Evolutionary conservation across 306 rosid genomes (phyloP).

Genomic region (Gillenia trifoliata): DNA sequence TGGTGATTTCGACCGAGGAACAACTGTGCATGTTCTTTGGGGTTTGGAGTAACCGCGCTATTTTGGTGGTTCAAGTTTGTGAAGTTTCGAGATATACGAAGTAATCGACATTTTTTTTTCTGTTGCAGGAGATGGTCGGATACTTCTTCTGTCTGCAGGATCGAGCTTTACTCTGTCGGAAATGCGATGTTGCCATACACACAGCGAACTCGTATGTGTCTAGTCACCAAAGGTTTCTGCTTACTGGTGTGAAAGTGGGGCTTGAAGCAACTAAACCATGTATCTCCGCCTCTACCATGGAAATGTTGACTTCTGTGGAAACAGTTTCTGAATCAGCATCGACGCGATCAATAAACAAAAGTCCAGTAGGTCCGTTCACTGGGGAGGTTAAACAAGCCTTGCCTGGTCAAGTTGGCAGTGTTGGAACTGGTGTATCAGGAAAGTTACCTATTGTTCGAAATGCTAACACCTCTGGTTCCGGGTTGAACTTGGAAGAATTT

Average conservation of each 20-base stretch:
- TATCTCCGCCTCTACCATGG: not conserved
- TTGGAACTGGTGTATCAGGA: not conserved
- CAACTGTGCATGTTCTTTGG: too few species aligned
- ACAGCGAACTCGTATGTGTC: constrained; percentile 22
- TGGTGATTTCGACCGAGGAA: too few species aligned
- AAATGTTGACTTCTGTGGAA: not conserved
- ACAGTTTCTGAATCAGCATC: not conserved
- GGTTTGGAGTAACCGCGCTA: too few species aligned
- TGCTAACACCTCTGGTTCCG: not conserved
- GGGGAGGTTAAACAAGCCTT: not conserved
- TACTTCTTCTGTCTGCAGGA: constrained; percentile 73
- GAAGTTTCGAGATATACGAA: not conserved
- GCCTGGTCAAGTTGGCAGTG: not conserved
- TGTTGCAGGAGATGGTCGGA: constrained; percentile 50
- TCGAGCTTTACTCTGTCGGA: constrained; percentile 63
- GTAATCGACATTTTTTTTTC: too few species aligned
- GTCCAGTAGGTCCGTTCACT: not conserved
- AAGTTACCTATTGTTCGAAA: not conserved
- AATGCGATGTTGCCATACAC: constrained; percentile 53
- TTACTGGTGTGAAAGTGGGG: constrained; percentile 29
- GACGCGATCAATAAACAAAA: not conserved
- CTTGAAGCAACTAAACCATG: constrained; percentile 24
- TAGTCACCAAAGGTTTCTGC: constrained; percentile 26
- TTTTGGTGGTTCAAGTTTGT: not conserved
- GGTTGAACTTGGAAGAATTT: not conserved